Percentiles rank a stretch among this genome's conserved stretches.
Evolutionary conservation across 1,284 basidiomycete species (phyloP).

Genomic region (Melampsora americana): DNA sequence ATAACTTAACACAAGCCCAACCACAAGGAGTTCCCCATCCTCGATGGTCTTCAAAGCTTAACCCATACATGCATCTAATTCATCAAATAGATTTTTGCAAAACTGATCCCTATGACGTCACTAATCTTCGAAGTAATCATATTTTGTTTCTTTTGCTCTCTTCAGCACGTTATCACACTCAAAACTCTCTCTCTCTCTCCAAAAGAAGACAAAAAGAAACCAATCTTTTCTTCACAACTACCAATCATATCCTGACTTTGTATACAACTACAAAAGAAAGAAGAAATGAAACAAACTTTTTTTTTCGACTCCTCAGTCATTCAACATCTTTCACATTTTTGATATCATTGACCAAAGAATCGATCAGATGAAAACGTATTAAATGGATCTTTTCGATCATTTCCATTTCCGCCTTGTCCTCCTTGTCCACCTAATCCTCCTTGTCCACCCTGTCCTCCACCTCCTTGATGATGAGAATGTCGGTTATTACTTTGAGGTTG

Average conservation of each 20-base stretch:
- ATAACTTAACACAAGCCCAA: too few species aligned
- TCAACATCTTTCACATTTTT: neutral
- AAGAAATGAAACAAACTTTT: neutral
- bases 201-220: too few species aligned
- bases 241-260: neutral
- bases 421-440: constrained; percentile 5
- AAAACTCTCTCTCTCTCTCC: too few species aligned
- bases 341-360: constrained; percentile 43
- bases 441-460: neutral
- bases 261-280: neutral
- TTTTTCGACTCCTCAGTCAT: neutral
- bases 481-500: neutral
- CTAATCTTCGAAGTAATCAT: too few species aligned
- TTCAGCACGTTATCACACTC: too few species aligned
- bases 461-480: constrained; percentile 20
- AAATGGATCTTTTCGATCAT: constrained; percentile 43
- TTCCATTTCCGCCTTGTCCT: constrained; percentile 22
- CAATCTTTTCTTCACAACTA: too few species aligned
- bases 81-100: too few species aligned
- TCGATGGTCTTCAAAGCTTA: too few species aligned
- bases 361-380: constrained; percentile 35
- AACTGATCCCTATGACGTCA: too few species aligned
- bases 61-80: too few species aligned
- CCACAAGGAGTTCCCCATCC: too few species aligned
- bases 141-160: too few species aligned